Conservation (phyloP, 129 eudicot species). For the Kitagawia praeruptora region DNA sequence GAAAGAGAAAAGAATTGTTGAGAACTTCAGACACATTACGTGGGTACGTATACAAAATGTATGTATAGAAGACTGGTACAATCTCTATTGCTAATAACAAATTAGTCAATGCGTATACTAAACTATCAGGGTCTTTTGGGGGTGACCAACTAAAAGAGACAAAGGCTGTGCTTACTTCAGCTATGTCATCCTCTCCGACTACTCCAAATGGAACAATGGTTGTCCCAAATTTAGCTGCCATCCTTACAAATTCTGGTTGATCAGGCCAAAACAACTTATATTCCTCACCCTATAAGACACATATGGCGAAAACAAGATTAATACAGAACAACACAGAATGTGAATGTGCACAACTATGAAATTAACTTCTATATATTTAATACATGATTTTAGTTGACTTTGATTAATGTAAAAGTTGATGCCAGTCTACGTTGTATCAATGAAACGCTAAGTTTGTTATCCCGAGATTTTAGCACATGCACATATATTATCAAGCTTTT, state of each 20-base stretch:
- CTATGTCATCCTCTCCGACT: slow-evolving; percentile 56
- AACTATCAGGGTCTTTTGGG: background rate
- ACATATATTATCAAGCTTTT: background rate
- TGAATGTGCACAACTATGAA: background rate
- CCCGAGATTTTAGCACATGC: background rate
- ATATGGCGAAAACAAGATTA: background rate
- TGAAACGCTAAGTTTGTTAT: background rate
- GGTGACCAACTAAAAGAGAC: background rate
- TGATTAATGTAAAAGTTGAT: background rate
- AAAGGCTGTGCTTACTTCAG: slow-evolving; percentile 25
- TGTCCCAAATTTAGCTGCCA: slow-evolving; percentile 54
- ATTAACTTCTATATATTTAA: background rate
- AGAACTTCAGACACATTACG: background rate
- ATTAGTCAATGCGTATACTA: background rate
- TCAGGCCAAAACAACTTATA: slow-evolving; percentile 59
- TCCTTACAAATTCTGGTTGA: slow-evolving; percentile 52
- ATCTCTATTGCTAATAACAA: background rate
- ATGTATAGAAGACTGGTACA: background rate
- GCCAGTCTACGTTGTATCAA: background rate
- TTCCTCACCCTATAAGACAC: slow-evolving; percentile 36
- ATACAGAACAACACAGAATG: background rate
- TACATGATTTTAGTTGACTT: background rate
- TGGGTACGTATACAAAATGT: background rate
- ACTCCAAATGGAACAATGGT: slow-evolving; percentile 63
- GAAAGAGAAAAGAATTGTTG: background rate